These are phyloP conservation scores for Suhomyces sp. DNA, from an alignment of 805 yeast species.

Conservation along the genomic window DNA sequence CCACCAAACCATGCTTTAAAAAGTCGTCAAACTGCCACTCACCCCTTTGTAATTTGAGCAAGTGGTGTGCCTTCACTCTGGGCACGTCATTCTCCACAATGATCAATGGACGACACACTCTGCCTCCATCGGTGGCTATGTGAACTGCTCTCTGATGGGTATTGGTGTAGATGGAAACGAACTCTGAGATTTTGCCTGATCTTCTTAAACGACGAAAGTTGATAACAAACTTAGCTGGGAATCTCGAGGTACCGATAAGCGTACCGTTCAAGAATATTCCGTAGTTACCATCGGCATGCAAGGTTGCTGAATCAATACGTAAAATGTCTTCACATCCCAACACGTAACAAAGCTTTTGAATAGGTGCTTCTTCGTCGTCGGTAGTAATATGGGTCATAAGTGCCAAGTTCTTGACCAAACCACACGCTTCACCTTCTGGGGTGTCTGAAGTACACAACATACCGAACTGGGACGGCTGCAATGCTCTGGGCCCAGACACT, in stretches of 20 bases:
- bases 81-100: slow-evolving; percentile 74
- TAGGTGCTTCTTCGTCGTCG: slow-evolving; percentile 93
- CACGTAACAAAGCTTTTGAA: slow-evolving; percentile 68
- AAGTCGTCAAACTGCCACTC: slow-evolving; percentile 89
- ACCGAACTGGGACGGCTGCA: slow-evolving; percentile 98
- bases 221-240: slow-evolving; percentile 76
- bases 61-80: slow-evolving; percentile 69
- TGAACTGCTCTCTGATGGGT: slow-evolving; percentile 90
- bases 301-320: slow-evolving; percentile 74
- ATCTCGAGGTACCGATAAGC: slow-evolving; percentile 82
- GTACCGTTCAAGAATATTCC: slow-evolving; percentile 95
- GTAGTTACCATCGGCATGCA: slow-evolving; percentile 74
- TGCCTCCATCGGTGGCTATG: slow-evolving; percentile 98
- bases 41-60: slow-evolving; percentile 60
- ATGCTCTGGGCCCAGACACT: slow-evolving; percentile 97
- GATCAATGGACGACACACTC: slow-evolving; percentile 95
- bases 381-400: slow-evolving; percentile 98
- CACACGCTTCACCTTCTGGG: slow-evolving; percentile 99
- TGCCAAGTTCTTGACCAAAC: slow-evolving; percentile 93
- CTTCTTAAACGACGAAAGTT: slow-evolving; percentile 81
- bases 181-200: slow-evolving; percentile 80
- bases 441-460: slow-evolving; percentile 99
- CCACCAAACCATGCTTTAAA: slow-evolving; percentile 80
- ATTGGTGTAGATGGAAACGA: slow-evolving; percentile 87
- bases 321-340: slow-evolving; percentile 89